Conservation (phyloP, 176 grass and related monocot species). For the Metroxylon sagu region DNA sequence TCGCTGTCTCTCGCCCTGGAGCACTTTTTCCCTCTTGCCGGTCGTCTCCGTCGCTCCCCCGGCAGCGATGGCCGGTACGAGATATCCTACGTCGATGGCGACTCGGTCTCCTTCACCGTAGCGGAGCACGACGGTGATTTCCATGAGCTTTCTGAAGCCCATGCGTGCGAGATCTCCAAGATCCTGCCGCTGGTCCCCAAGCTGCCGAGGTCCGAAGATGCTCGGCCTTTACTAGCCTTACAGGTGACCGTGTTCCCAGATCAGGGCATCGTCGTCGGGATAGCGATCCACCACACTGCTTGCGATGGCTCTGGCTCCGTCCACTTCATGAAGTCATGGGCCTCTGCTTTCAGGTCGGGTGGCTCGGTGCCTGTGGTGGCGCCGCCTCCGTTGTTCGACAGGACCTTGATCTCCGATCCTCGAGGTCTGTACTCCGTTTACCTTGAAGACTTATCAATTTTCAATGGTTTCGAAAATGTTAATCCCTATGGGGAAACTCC, state of each 20-base stretch:
- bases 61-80: conserved; percentile 11
- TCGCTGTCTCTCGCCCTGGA: conserved; percentile 24
- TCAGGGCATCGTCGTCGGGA: conserved; percentile 13
- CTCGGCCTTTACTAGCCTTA: conserved; percentile 5
- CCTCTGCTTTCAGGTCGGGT: background rate
- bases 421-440: background rate
- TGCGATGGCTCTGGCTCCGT: conserved; percentile 24
- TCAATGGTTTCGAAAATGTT: no score
- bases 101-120: conserved; percentile 19
- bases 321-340: conserved; percentile 18
- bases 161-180: background rate
- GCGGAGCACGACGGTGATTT: conserved; percentile 8
- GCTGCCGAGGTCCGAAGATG: conserved; percentile 3
- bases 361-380: background rate
- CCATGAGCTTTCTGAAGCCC: background rate
- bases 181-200: conserved; percentile 1
- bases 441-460: no score
- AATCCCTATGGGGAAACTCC: no score
- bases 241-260: conserved; percentile 20
- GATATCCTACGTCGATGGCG: conserved; percentile 22
- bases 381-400: conserved; percentile 5
- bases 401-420: conserved; percentile 18
- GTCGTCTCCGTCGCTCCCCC: conserved; percentile 2
- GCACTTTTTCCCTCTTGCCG: conserved; percentile 21
- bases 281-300: conserved; percentile 7